A percentile compares a stretch with the other conserved stretches of the same genome.
Conservation (phyloP, 73 alveolate genomes). For the Paraurostyla sp. region DNA sequence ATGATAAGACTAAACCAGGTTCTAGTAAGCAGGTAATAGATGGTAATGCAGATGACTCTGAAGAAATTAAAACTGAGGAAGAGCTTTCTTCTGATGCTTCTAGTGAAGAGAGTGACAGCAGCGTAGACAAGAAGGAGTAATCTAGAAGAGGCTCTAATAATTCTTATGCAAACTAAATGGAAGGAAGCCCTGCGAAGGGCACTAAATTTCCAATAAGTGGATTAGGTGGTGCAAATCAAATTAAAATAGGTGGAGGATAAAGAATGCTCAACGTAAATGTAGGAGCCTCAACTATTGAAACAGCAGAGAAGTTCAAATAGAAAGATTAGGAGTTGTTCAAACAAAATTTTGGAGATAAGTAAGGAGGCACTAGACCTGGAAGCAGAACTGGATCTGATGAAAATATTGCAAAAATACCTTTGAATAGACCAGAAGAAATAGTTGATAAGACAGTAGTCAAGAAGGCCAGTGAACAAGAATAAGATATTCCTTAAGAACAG, state of each 20-base stretch:
- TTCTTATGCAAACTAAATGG: neutral
- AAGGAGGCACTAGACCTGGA: neutral
- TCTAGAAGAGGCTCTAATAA: neutral
- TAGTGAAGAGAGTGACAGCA: neutral
- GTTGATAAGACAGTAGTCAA: no score
- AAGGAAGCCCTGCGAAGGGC: neutral
- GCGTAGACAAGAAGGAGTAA: neutral
- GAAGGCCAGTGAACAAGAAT: neutral
- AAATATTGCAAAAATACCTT: no score
- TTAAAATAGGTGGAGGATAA: neutral
- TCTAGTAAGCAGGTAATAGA: neutral
- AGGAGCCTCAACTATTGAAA: constrained; percentile 32
- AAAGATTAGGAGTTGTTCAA: neutral
- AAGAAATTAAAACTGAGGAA: constrained; percentile 27
- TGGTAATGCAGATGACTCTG: constrained; percentile 31
- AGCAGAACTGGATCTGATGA: neutral
- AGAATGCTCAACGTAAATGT: constrained; percentile 26
- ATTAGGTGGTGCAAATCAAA: neutral
- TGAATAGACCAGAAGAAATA: no score
- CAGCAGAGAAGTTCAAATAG: constrained; percentile 19
- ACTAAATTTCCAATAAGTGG: neutral
- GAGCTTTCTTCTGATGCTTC: neutral
- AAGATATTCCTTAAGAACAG: constrained; percentile 12
- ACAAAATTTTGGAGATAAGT: neutral
- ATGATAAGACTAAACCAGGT: neutral